phyloP scores from a whole-genome alignment of 352 stramenopile species.

The Phytophthora crassamura region DNA sequence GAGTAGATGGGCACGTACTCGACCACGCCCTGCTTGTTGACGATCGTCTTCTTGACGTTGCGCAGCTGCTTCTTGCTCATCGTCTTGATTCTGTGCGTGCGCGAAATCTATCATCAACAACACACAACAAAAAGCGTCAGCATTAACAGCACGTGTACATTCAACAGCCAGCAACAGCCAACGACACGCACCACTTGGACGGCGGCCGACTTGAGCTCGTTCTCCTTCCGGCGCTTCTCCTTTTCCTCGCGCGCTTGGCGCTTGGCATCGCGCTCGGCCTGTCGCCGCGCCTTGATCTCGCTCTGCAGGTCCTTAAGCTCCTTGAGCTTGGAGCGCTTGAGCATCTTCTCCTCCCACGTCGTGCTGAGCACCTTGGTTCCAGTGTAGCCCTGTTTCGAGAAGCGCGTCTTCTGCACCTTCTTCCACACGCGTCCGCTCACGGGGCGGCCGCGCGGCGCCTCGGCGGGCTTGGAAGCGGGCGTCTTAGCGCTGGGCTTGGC shows the following conservation, averaged over 20 bases:
- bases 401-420: slow-evolving; percentile 82
- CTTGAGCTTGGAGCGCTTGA: slow-evolving; percentile 77
- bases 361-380: slow-evolving; percentile 85
- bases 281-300: slow-evolving; percentile 81
- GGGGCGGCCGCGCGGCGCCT: slow-evolving; percentile 57
- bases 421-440: slow-evolving; percentile 88
- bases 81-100: slow-evolving; percentile 88
- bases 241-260: slow-evolving; percentile 84
- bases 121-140: slow-evolving; percentile 15
- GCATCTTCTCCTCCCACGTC: slow-evolving; percentile 89
- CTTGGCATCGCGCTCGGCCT: slow-evolving; percentile 78
- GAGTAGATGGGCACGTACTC: slow-evolving; percentile 89
- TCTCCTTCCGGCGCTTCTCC: slow-evolving; percentile 88
- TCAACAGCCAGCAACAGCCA: background rate
- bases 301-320: slow-evolving; percentile 86
- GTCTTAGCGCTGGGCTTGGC: slow-evolving; percentile 22
- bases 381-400: slow-evolving; percentile 77
- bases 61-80: slow-evolving; percentile 95
- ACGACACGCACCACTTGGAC: slow-evolving; percentile 83
- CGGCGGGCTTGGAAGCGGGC: slow-evolving; percentile 13
- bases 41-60: slow-evolving; percentile 92
- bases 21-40: slow-evolving; percentile 92
- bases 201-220: slow-evolving; percentile 90
- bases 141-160: slow-evolving; percentile 1
- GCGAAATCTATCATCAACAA: slow-evolving; percentile 64